These are phyloP conservation scores for Xylaria nigripes DNA, from an alignment of 495 filamentous ascomycete species.

Conservation along the genomic window DNA sequence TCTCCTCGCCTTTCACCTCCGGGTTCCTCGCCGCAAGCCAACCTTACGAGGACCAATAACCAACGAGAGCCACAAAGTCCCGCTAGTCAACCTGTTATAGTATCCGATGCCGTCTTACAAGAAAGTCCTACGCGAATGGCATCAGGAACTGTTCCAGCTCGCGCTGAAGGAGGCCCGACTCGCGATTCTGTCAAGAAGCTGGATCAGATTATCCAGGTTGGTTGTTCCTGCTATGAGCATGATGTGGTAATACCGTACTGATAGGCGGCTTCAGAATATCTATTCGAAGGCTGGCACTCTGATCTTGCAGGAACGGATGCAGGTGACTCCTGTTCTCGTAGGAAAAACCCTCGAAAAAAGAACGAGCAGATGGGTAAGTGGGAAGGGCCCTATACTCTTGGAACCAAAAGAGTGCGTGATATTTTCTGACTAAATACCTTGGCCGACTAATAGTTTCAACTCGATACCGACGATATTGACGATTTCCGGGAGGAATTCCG, in stretches of 20 bases:
- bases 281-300: conserved; percentile 81
- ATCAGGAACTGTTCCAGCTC: conserved; percentile 37
- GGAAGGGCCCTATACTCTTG: conserved; percentile 2
- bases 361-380: conserved; percentile 89
- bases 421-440: conserved; percentile 13
- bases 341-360: conserved; percentile 47
- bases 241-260: not conserved
- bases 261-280: conserved; percentile 58
- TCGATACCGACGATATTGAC: conserved; percentile 88
- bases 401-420: conserved; percentile 1
- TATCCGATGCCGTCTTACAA: conserved; percentile 28
- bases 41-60: conserved; percentile 62
- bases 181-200: conserved; percentile 64
- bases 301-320: conserved; percentile 70
- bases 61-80: conserved; percentile 51
- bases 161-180: conserved; percentile 38
- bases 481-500: conserved; percentile 69
- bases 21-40: conserved; percentile 56
- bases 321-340: conserved; percentile 53
- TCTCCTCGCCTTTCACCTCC: conserved; percentile 58
- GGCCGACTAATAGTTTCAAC: conserved; percentile 64
- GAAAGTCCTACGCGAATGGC: conserved; percentile 27
- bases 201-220: conserved; percentile 85
- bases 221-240: conserved; percentile 15
- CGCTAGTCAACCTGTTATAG: conserved; percentile 27